Evolutionary conservation across 169 alveolate genomes (phyloP).

Genomic region (Blepharisma undulans): DNA sequence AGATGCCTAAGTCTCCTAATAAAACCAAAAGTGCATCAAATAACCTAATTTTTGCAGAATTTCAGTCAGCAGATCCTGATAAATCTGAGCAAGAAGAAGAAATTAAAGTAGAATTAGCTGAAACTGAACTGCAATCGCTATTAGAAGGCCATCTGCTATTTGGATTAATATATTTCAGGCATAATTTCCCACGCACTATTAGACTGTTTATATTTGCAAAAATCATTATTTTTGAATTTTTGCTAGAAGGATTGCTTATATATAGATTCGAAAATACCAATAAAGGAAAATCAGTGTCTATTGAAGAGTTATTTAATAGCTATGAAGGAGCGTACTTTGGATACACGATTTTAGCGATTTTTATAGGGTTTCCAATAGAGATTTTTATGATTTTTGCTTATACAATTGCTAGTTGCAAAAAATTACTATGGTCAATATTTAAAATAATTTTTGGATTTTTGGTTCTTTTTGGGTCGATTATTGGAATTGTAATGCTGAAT

Average conservation of each 20-base stretch:
- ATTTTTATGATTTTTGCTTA: not conserved
- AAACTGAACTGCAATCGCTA: not conserved
- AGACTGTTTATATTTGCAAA: not conserved
- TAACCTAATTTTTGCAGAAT: too few species aligned
- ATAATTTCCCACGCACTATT: not conserved
- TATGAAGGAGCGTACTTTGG: not conserved
- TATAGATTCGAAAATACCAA: not conserved
- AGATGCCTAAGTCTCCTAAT: too few species aligned
- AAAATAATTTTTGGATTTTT: not conserved
- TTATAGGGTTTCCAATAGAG: not conserved
- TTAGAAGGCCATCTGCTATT: conserved; percentile 19
- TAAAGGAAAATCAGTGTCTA: not conserved
- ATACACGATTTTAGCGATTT: not conserved
- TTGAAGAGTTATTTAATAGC: not conserved
- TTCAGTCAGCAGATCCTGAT: too few species aligned
- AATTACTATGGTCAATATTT: not conserved
- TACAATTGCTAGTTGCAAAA: not conserved
- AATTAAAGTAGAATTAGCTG: not conserved
- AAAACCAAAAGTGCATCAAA: too few species aligned
- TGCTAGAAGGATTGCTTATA: not conserved
- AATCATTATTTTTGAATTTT: not conserved
- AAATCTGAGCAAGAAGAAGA: too few species aligned
- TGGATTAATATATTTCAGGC: not conserved
- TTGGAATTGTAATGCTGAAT: not conserved
- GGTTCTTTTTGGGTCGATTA: not conserved